phyloP scores from a whole-genome alignment of 345 rosid genomes.

The Cardiospermum halicacabum region DNA sequence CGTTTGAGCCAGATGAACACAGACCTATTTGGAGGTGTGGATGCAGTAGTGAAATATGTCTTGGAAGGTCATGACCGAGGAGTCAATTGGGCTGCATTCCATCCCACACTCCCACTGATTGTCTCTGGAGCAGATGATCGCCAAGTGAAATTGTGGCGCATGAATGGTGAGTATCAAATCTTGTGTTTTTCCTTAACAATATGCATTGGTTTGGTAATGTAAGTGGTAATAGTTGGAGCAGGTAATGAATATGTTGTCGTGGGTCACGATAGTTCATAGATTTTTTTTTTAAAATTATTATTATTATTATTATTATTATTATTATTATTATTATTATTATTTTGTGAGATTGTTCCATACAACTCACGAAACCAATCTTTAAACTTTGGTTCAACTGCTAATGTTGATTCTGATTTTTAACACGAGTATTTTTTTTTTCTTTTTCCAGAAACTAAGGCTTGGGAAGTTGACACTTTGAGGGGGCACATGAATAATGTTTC shows the following conservation, averaged over 20 bases:
- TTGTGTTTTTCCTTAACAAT: neutral
- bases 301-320: no score
- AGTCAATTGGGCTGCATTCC: conserved; percentile 98
- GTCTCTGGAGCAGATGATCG: conserved; percentile 99
- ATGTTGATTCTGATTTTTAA: no score
- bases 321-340: no score
- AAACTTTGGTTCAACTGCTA: no score
- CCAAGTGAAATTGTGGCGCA: conserved; percentile 96
- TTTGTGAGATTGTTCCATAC: no score
- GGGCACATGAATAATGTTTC: conserved; percentile 98
- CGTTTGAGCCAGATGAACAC: conserved; percentile 89
- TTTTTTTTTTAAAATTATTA: neutral
- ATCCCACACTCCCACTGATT: conserved; percentile 87
- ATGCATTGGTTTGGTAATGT: neutral
- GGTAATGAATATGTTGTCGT: neutral
- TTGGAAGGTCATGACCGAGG: conserved; percentile 98
- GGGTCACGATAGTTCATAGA: neutral
- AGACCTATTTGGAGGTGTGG: conserved; percentile 92
- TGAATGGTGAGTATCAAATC: conserved; percentile 57
- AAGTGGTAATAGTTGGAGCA: neutral
- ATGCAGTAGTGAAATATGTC: conserved; percentile 92
- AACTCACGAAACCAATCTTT: no score
- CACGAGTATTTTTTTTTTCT: neutral
- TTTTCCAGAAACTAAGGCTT: conserved; percentile 90
- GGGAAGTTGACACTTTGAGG: conserved; percentile 98